Percentiles rank a stretch among this genome's conserved stretches.
These are phyloP conservation scores for Fusarium buharicum DNA, from an alignment of 2,329 filamentous ascomycete genomes.

Conservation along the genomic window DNA sequence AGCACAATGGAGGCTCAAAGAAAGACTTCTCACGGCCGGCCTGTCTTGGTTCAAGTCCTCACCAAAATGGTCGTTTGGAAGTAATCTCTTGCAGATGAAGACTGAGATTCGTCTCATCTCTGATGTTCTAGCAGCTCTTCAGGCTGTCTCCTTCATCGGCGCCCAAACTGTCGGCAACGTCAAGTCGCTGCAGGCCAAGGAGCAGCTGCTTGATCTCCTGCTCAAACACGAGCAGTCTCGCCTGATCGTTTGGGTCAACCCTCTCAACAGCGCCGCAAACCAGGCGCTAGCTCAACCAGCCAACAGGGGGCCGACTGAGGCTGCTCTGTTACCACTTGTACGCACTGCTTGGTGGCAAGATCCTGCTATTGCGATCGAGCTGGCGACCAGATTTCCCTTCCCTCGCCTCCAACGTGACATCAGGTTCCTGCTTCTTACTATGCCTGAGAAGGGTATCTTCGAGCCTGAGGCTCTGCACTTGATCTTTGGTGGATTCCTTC, in stretches of 20 bases:
- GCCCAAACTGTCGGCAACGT: constrained; percentile 62
- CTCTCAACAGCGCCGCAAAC: constrained; percentile 68
- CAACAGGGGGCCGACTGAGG: constrained; percentile 54
- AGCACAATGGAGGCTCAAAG: constrained; percentile 84
- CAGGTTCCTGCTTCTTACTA: constrained; percentile 81
- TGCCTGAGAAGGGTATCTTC: constrained; percentile 82
- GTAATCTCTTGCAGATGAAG: constrained; percentile 91
- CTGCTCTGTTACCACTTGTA: constrained; percentile 71
- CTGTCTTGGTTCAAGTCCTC: constrained; percentile 88
- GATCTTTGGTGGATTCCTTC: constrained; percentile 79
- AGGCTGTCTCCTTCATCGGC: constrained; percentile 70
- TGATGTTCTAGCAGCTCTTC: constrained; percentile 77
- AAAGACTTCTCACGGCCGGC: constrained; percentile 85
- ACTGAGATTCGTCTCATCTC: constrained; percentile 85
- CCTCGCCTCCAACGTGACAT: constrained; percentile 78
- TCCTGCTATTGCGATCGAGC: constrained; percentile 86
- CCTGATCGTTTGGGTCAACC: constrained; percentile 89
- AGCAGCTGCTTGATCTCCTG: constrained; percentile 82
- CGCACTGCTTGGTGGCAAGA: constrained; percentile 88
- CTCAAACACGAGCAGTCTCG: constrained; percentile 86
- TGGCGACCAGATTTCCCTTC: constrained; percentile 82
- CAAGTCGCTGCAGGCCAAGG: constrained; percentile 78
- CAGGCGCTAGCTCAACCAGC: constrained; percentile 54
- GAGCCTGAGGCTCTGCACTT: constrained; percentile 87
- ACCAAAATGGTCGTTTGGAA: constrained; percentile 94